A percentile compares a stretch with the other conserved stretches of the same genome.
Conservation (phyloP, 2,329 filamentous ascomycete species). For the Sporothrix dimorphospora region DNA sequence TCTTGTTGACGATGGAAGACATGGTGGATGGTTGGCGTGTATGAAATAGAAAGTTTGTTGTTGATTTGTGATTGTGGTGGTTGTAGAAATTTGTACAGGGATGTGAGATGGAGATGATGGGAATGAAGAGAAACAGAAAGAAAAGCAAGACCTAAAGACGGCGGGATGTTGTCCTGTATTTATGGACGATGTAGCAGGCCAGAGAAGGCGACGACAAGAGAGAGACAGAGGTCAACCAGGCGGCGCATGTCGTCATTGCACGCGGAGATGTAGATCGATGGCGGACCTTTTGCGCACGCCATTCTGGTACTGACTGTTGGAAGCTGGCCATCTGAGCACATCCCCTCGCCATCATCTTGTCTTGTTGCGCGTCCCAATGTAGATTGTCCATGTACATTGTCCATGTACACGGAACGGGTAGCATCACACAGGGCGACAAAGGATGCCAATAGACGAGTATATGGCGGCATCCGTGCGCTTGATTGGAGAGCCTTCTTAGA, state of each 20-base stretch:
- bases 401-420: no score
- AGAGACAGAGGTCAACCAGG: neutral
- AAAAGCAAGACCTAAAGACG: neutral
- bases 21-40: conserved; percentile 45
- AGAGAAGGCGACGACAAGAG: neutral
- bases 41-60: neutral
- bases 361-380: neutral
- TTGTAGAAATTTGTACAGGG: neutral
- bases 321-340: neutral
- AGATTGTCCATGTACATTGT: neutral
- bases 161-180: neutral
- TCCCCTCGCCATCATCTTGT: neutral
- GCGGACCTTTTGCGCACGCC: neutral
- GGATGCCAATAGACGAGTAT: neutral
- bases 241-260: conserved; percentile 13
- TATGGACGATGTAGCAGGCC: neutral
- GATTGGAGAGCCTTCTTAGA: neutral
- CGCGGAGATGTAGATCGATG: conserved; percentile 3
- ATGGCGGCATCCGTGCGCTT: conserved; percentile 9
- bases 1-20: conserved; percentile 62
- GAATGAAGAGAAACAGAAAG: neutral
- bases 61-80: neutral
- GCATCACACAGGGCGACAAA: neutral
- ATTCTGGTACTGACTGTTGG: neutral
- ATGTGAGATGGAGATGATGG: neutral